Percentiles rank a stretch among this genome's conserved stretches.
Evolutionary conservation across 2,329 filamentous ascomycete genomes (phyloP).

Genomic region (Trichoderma simmonsii): DNA sequence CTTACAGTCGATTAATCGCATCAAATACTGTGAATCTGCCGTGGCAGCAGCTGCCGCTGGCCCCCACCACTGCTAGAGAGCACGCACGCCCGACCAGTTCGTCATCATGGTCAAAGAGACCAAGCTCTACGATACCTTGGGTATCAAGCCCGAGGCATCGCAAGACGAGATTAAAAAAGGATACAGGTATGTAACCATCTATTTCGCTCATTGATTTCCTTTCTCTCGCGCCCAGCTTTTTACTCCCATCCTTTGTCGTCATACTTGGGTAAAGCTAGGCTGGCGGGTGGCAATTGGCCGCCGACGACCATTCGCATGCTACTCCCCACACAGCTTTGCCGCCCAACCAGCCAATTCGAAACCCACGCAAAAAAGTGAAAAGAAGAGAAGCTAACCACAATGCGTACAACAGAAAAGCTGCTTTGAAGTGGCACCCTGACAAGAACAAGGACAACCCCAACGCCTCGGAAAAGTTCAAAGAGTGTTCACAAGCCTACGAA

Average conservation of each 20-base stretch:
- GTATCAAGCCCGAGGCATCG: constrained; percentile 72
- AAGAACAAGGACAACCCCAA: constrained; percentile 92
- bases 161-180: constrained; percentile 98
- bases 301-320: neutral
- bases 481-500: constrained; percentile 95
- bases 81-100: neutral
- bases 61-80: neutral
- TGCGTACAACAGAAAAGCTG: constrained; percentile 63
- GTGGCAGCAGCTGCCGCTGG: neutral
- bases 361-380: neutral
- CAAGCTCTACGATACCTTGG: constrained; percentile 87
- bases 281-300: constrained; percentile 13
- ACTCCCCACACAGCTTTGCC: constrained; percentile 12
- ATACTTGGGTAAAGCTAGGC: constrained; percentile 10
- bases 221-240: neutral
- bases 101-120: constrained; percentile 85
- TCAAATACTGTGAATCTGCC: neutral
- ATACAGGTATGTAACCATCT: constrained; percentile 63
- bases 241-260: neutral
- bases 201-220: neutral
- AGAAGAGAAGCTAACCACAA: constrained; percentile 34
- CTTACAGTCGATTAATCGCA: neutral
- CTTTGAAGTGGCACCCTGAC: constrained; percentile 91
- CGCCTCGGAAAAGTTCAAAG: constrained; percentile 94
- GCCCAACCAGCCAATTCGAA: neutral